phyloP scores from a whole-genome alignment of 2,329 filamentous ascomycete species.

The Malbranchea zuffiana region DNA sequence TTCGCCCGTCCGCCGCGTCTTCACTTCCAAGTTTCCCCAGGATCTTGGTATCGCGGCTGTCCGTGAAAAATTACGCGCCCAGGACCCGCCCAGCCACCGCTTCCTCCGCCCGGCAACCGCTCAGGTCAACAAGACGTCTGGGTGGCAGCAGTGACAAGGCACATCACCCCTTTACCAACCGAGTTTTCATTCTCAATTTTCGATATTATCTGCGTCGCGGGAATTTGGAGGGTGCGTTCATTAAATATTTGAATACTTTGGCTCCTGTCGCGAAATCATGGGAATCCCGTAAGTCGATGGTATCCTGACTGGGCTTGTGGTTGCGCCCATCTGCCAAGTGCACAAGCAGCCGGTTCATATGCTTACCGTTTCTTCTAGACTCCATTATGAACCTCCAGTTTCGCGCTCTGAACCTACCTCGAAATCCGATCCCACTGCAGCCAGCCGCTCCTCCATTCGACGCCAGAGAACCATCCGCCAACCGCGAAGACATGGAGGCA shows the following conservation, averaged over 20 bases:
- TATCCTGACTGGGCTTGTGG: neutral
- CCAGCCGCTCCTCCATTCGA: slow-evolving; percentile 48
- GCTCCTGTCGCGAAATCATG: slow-evolving; percentile 22
- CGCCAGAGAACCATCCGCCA: slow-evolving; percentile 29
- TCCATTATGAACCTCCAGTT: slow-evolving; percentile 8
- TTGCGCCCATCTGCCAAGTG: neutral
- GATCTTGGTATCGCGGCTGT: neutral
- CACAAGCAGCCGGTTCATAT: neutral
- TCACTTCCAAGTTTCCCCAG: neutral
- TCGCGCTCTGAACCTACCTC: slow-evolving; percentile 9
- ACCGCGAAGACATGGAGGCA: slow-evolving; percentile 1
- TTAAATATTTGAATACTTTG: neutral
- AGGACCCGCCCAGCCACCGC: slow-evolving; percentile 1
- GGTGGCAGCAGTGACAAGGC: no score
- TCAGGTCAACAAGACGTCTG: neutral
- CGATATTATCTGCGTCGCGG: neutral
- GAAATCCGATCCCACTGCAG: slow-evolving; percentile 44
- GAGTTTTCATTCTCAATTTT: neutral
- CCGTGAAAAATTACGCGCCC: neutral
- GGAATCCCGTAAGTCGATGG: slow-evolving; percentile 33
- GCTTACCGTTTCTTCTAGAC: slow-evolving; percentile 1
- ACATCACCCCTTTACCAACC: no score
- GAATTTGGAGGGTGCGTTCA: neutral
- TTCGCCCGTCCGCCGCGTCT: slow-evolving; percentile 33
- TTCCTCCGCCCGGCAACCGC: neutral